Conservation (phyloP, 768 basidiomycete genomes). For the Psilocybe azurescens region DNA sequence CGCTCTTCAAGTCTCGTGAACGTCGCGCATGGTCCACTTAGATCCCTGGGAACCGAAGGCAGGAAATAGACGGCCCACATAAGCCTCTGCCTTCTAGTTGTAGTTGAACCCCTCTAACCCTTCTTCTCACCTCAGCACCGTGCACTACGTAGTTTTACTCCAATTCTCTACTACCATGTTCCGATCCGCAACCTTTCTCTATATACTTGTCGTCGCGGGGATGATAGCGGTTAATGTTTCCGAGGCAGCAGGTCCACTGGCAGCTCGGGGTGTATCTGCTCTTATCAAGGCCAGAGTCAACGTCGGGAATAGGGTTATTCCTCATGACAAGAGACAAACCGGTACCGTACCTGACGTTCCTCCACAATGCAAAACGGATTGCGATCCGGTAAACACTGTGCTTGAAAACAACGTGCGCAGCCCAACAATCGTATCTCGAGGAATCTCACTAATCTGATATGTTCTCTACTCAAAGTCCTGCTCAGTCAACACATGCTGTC, state of each 20-base stretch:
- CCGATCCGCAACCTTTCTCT: background rate
- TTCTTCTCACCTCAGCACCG: background rate
- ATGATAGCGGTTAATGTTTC: background rate
- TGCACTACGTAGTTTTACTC: too few species aligned
- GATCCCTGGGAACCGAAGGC: background rate
- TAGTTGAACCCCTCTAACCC: background rate
- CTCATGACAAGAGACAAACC: slow-evolving; percentile 25
- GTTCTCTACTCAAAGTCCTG: slow-evolving; percentile 28
- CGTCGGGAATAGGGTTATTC: background rate
- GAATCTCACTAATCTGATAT: background rate
- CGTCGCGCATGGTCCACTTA: background rate
- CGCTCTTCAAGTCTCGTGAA: background rate
- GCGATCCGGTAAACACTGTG: slow-evolving; percentile 31
- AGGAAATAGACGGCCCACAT: background rate
- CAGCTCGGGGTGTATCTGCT: background rate
- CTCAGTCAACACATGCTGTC: slow-evolving; percentile 40
- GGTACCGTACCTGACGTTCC: slow-evolving; percentile 27
- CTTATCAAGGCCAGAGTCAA: background rate
- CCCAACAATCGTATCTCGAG: background rate
- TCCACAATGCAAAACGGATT: slow-evolving; percentile 35
- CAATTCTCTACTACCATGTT: background rate
- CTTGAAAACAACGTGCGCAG: background rate
- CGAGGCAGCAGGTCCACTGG: background rate
- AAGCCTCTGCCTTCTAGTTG: background rate
- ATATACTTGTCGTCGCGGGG: background rate